phyloP scores from a whole-genome alignment of 257 asterid species.

The Voacanga thouarsii region DNA sequence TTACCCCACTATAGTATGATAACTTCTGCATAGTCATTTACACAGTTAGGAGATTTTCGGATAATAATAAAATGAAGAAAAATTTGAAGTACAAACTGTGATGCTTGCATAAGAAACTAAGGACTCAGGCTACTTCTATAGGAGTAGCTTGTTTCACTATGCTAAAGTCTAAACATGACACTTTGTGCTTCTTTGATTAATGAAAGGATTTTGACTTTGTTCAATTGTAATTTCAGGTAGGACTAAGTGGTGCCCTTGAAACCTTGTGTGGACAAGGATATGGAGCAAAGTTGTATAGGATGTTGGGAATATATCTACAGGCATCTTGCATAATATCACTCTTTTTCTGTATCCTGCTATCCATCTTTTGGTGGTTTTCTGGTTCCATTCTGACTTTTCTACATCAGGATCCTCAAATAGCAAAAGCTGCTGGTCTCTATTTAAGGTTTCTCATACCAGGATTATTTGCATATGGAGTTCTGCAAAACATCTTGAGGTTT shows the following conservation, averaged over 20 bases:
- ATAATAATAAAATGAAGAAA: too few relatives aligned
- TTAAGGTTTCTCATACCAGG: conserved; percentile 64
- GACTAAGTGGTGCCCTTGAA: conserved; percentile 86
- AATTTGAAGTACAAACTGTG: too few relatives aligned
- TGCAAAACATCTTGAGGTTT: conserved; percentile 64
- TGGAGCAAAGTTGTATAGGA: conserved; percentile 55
- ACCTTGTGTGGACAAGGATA: conserved; percentile 83
- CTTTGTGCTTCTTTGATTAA: background rate
- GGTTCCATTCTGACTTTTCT: conserved; percentile 38
- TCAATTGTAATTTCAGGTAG: conserved; percentile 36
- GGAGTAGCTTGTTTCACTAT: background rate
- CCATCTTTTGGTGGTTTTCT: conserved; percentile 64
- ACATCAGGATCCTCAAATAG: conserved; percentile 58
- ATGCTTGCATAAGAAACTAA: background rate
- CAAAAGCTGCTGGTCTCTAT: conserved; percentile 53
- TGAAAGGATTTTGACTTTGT: background rate
- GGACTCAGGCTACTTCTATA: background rate
- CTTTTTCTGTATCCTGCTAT: conserved; percentile 29
- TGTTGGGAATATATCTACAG: conserved; percentile 65
- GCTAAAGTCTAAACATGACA: background rate
- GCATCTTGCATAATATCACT: conserved; percentile 59
- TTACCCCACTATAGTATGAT: too few relatives aligned
- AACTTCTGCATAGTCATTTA: background rate
- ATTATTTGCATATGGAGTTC: conserved; percentile 55
- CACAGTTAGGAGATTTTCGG: background rate